Conservation (phyloP, 805 yeast genomes). For the Hanseniaspora opuntiae region DNA sequence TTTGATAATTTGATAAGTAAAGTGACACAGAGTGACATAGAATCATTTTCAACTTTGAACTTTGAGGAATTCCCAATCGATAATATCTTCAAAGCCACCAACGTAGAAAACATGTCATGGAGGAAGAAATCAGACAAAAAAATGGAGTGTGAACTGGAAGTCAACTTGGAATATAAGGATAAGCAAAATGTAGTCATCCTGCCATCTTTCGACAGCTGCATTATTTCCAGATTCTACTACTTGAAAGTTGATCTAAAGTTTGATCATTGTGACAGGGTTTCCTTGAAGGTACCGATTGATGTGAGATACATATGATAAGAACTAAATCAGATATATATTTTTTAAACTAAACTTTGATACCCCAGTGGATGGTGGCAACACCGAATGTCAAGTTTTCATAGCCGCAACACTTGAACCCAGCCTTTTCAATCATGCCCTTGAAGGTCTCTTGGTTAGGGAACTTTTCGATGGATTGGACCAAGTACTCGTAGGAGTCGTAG, state of each 20-base stretch:
- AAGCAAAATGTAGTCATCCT: slow-evolving; percentile 30
- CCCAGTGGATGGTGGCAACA: slow-evolving; percentile 89
- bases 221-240: slow-evolving; percentile 34
- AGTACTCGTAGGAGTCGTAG: slow-evolving; percentile 87
- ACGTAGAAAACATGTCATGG: not conserved
- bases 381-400: slow-evolving; percentile 92
- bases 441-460: slow-evolving; percentile 90
- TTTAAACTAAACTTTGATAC: slow-evolving; percentile 48
- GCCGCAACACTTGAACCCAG: slow-evolving; percentile 89
- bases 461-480: slow-evolving; percentile 83
- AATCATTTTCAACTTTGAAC: slow-evolving; percentile 22
- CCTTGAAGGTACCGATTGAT: slow-evolving; percentile 28
- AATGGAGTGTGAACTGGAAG: slow-evolving; percentile 3
- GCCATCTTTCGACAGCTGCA: slow-evolving; percentile 37
- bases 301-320: slow-evolving; percentile 18
- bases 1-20: slow-evolving; percentile 23
- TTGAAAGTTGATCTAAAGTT: slow-evolving; percentile 36
- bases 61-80: slow-evolving; percentile 16
- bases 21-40: slow-evolving; percentile 22
- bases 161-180: slow-evolving; percentile 16
- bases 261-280: slow-evolving; percentile 26
- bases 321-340: not conserved
- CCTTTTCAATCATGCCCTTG: slow-evolving; percentile 80
- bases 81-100: slow-evolving; percentile 20
- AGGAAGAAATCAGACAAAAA: not conserved